Conservation (phyloP, 306 rosid genomes). For the Vigna hirtella region DNA sequence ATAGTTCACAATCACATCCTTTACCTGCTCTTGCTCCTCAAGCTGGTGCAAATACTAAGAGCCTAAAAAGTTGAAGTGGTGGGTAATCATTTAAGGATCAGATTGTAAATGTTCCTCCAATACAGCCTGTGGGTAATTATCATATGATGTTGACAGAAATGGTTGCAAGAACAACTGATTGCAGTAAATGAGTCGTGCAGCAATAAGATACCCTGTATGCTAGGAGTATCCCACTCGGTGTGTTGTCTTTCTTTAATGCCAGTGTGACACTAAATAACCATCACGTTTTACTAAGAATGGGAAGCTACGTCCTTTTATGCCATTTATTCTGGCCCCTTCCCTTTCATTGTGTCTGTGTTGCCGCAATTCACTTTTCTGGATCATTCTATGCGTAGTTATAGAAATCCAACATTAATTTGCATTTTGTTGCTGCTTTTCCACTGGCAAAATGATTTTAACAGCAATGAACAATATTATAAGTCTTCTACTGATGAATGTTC, state of each 20-base stretch:
- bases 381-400: background rate
- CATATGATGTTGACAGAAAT: background rate
- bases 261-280: background rate
- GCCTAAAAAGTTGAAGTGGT: constrained; percentile 14
- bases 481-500: constrained; percentile 39
- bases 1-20: background rate
- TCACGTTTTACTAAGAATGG: background rate
- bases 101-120: constrained; percentile 22
- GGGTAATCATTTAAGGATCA: background rate
- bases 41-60: constrained; percentile 1
- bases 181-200: constrained; percentile 12
- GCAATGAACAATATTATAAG: constrained; percentile 39
- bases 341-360: constrained; percentile 13
- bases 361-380: background rate
- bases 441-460: constrained; percentile 48
- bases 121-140: background rate
- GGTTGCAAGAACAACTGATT: constrained; percentile 9
- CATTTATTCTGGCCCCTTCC: background rate
- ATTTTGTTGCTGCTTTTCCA: constrained; percentile 22
- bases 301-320: background rate
- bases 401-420: constrained; percentile 29
- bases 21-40: background rate
- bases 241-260: constrained; percentile 6
- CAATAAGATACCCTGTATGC: background rate
- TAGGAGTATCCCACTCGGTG: constrained; percentile 25